Conservation (phyloP, 805 yeast genomes). For the Spencermartinsiella europaea region DNA sequence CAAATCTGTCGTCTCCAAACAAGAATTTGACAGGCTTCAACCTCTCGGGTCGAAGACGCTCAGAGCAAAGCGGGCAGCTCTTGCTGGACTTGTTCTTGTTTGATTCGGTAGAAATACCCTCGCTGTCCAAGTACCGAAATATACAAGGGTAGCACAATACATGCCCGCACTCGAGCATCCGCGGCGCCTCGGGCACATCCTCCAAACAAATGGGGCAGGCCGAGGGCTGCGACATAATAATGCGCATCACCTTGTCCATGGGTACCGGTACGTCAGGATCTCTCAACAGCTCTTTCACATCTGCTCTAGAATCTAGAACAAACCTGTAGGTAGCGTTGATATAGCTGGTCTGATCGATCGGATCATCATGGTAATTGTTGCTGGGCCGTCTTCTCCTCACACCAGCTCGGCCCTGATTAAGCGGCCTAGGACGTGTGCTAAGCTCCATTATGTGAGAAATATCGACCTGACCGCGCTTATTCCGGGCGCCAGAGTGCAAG, state of each 20-base stretch:
- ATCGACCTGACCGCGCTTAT: constrained; percentile 19
- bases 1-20: constrained; percentile 49
- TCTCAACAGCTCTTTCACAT: constrained; percentile 50
- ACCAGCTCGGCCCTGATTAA: constrained; percentile 1
- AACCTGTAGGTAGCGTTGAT: constrained; percentile 83
- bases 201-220: constrained; percentile 90
- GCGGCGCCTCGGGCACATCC: constrained; percentile 81
- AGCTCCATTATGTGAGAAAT: constrained; percentile 19
- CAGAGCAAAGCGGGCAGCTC: constrained; percentile 79
- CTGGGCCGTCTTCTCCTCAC: not conserved
- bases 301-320: constrained; percentile 61
- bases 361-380: not conserved
- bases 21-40: constrained; percentile 58
- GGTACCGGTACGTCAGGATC: constrained; percentile 77
- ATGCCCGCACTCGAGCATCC: constrained; percentile 96
- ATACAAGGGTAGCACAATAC: constrained; percentile 81
- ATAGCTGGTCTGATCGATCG: constrained; percentile 28
- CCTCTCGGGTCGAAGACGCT: constrained; percentile 47
- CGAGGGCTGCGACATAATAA: constrained; percentile 59
- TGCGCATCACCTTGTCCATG: constrained; percentile 52
- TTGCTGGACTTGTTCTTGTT: constrained; percentile 28
- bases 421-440: constrained; percentile 7
- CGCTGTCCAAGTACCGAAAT: constrained; percentile 60
- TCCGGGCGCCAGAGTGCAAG: constrained; percentile 2
- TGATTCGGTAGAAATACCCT: constrained; percentile 32